phyloP scores from a whole-genome alignment of 805 yeast genomes.

The Suhomyces sp. region DNA sequence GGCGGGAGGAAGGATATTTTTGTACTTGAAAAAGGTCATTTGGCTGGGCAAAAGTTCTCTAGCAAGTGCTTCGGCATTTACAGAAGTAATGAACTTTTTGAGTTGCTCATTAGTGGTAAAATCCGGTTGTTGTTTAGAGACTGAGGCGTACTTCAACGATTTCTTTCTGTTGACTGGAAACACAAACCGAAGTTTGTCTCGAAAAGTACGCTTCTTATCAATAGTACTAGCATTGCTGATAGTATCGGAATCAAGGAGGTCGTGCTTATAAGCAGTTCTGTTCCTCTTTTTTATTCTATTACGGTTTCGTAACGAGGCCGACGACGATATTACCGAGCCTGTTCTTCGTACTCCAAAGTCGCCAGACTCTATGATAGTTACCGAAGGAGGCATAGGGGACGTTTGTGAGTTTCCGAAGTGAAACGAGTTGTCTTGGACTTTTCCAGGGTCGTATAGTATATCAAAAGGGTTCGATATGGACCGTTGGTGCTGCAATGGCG shows the following conservation, averaged over 20 bases:
- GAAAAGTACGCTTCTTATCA: not conserved
- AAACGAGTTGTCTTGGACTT: not conserved
- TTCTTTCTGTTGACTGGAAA: slow-evolving; percentile 37
- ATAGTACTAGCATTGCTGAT: not conserved
- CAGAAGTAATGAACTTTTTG: slow-evolving; percentile 13
- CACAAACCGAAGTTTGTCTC: slow-evolving; percentile 13
- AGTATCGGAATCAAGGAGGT: not conserved
- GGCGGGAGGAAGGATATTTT: slow-evolving; percentile 9
- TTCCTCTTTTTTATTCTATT: slow-evolving; percentile 27
- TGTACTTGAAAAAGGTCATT: slow-evolving; percentile 25
- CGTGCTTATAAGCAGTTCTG: slow-evolving; percentile 14
- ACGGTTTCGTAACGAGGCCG: slow-evolving; percentile 31
- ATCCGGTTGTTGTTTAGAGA: slow-evolving; percentile 13
- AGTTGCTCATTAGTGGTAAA: slow-evolving; percentile 19
- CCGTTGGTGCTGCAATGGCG: slow-evolving; percentile 8
- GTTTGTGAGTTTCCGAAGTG: not conserved
- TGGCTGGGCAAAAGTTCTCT: slow-evolving; percentile 26
- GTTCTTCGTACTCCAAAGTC: slow-evolving; percentile 15
- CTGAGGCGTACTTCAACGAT: slow-evolving; percentile 28
- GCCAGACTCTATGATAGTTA: slow-evolving; percentile 22
- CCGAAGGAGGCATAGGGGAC: slow-evolving; percentile 15
- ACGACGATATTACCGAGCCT: slow-evolving; percentile 28
- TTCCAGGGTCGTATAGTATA: slow-evolving; percentile 17
- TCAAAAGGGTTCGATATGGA: slow-evolving; percentile 28
- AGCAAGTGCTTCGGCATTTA: slow-evolving; percentile 21